phyloP scores from a whole-genome alignment of 768 basidiomycete genomes.

The Cyclocybe cylindracea region DNA sequence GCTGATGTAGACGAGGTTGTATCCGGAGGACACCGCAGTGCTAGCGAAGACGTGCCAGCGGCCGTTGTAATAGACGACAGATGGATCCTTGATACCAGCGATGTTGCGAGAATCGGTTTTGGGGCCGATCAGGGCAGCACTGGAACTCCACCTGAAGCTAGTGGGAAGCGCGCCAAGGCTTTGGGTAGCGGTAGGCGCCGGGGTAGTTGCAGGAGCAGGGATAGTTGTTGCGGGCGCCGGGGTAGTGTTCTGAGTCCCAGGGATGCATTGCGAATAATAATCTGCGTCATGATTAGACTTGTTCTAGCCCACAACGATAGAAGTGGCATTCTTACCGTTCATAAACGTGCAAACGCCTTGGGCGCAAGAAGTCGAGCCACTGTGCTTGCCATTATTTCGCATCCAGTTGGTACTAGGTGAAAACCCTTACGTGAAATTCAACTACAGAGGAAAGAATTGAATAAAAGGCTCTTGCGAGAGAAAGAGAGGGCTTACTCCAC shows the following conservation, averaged over 20 bases:
- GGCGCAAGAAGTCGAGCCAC: too few relatives aligned
- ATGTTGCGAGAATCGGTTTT: conserved; percentile 11
- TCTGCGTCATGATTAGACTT: neutral
- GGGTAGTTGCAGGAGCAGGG: neutral
- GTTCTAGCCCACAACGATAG: too few relatives aligned
- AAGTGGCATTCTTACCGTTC: too few relatives aligned
- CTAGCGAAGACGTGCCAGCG: conserved; percentile 19
- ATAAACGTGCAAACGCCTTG: too few relatives aligned
- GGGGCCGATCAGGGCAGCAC: conserved; percentile 7
- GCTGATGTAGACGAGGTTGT: conserved; percentile 13
- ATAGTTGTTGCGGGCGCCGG: neutral
- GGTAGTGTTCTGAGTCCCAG: neutral
- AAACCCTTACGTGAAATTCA: neutral
- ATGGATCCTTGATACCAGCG: conserved; percentile 19
- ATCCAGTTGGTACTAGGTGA: too few relatives aligned
- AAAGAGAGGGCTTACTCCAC: conserved; percentile 6
- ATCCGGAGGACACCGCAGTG: conserved; percentile 9
- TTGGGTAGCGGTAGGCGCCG: neutral
- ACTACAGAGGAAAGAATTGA: neutral
- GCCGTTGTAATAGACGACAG: conserved; percentile 18
- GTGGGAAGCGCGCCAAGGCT: conserved; percentile 5
- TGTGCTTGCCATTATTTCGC: too few relatives aligned
- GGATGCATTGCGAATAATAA: conserved; percentile 9
- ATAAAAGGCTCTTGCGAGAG: neutral
- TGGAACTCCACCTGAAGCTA: conserved; percentile 17